Evolutionary conservation across 257 asterid species (phyloP).

Genomic region (Ehretia macrophylla): DNA sequence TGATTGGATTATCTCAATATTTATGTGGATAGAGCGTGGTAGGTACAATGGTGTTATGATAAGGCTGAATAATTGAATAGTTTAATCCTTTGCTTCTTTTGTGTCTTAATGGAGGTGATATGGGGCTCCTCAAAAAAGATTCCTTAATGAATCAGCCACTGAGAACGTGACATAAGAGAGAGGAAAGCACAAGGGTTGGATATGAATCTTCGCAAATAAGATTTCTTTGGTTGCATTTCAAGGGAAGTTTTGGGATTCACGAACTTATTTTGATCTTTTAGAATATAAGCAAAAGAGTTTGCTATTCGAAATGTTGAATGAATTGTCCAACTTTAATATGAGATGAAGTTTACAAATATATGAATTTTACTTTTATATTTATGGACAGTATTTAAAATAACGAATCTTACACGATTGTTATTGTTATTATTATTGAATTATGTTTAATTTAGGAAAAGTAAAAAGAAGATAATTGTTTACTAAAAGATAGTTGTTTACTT

Average conservation of each 20-base stretch:
- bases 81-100: constrained; percentile 14
- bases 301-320: too few species aligned
- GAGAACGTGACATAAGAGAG: constrained; percentile 19
- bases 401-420: too few species aligned
- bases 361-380: too few species aligned
- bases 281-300: too few species aligned
- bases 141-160: constrained; percentile 35
- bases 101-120: constrained; percentile 16
- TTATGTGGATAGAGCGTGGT: constrained; percentile 6
- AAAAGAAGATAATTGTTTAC: too few species aligned
- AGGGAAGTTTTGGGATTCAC: background rate
- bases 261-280: too few species aligned
- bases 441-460: too few species aligned
- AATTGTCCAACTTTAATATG: too few species aligned
- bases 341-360: too few species aligned
- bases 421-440: too few species aligned
- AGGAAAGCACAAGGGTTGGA: background rate
- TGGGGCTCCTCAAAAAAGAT: constrained; percentile 25
- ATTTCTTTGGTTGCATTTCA: constrained; percentile 13
- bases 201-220: background rate
- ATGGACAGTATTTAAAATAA: too few species aligned
- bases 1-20: constrained; percentile 8
- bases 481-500: too few species aligned
- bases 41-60: constrained; percentile 11
- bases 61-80: constrained; percentile 18